phyloP scores from a whole-genome alignment of 371 early-diverging fungal genomes.

The Mortierella sp. region DNA sequence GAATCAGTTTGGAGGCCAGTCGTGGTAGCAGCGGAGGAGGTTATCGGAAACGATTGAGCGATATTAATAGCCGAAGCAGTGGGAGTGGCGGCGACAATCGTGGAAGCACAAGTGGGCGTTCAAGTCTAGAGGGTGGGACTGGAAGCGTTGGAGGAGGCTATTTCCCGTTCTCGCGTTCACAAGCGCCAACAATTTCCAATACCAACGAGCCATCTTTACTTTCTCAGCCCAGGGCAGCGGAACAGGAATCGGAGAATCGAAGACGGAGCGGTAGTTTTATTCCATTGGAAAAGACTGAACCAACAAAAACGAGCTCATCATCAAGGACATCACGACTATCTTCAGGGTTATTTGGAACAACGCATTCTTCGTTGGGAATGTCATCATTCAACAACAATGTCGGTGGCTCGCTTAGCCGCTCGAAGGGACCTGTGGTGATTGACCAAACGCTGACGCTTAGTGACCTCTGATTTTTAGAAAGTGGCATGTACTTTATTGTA shows the following conservation, averaged over 20 bases:
- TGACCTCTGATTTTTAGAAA: constrained; percentile 16
- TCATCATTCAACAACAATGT: not conserved
- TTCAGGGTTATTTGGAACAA: not conserved
- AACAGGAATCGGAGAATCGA: constrained; percentile 14
- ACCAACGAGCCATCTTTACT: too few species aligned
- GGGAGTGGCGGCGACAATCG: not conserved
- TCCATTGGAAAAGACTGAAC: constrained; percentile 10
- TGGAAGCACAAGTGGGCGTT: constrained; percentile 14
- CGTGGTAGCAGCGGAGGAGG: constrained; percentile 22
- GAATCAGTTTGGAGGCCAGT: constrained; percentile 28
- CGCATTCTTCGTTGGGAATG: not conserved
- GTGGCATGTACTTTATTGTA: not conserved
- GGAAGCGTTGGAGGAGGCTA: not conserved
- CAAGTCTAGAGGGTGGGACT: constrained; percentile 6
- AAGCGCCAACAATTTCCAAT: constrained; percentile 13
- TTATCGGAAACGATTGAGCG: constrained; percentile 20
- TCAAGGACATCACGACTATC: not conserved
- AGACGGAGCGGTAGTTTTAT: constrained; percentile 42
- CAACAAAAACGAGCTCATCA: not conserved
- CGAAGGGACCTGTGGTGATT: constrained; percentile 25
- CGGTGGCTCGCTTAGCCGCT: not conserved
- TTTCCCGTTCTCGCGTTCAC: constrained; percentile 26
- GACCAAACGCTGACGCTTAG: constrained; percentile 20
- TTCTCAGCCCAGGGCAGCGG: not conserved
- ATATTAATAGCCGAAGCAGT: constrained; percentile 7